Base-by-base conservation (phyloP, 2,329 filamentous ascomycete genomes). In the Sporothrix humicola region DNA sequence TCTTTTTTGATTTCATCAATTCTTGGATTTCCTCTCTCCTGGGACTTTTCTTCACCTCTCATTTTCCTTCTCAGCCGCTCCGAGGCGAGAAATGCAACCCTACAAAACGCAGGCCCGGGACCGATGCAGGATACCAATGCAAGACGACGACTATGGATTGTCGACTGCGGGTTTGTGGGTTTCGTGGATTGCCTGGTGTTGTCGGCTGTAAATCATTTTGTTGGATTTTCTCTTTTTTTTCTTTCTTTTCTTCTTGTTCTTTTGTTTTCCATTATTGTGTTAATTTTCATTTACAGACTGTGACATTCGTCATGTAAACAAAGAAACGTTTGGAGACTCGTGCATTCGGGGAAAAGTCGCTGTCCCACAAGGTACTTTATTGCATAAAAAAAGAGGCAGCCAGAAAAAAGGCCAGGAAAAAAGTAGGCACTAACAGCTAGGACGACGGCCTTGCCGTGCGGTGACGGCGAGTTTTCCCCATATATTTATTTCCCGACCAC, bases 341-440 rank as follows among this genome's bases (percentile, higher is more conserved):
- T 20, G n/a, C n/a, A 50, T 54, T 54, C 17, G 50, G 50, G 17
- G 17, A 20, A 54, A 52, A 58, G 7, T 13, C 13, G 20, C 5
- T 31, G 15, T 42, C 58, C 59, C 42, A 7, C 5, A 48, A 46
- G 12, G 50, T 56, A 69, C 50, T 44, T 56, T 26, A 26, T 44
- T 56, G 50, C 10, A 20, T n/a, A 17, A n/a, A 37, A 69, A 68
- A 69, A 69, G 68, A 70, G 68, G 68, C 68, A 70, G 52, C 68
- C 68, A 54, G 46, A 37, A 37, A 37, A 37, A 37, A 37, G 31
- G 31, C 31, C 31, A 6, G 31, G 31, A 37, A 37, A 37, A 37
- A 37, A 7, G 31, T 37, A 37, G 31, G 48, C 48, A 17, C 48
- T n/a, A 52, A 52, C 13, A 17, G n/a, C 50, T 12, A 56, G 20